phyloP scores from a whole-genome alignment of 345 rosid species.

The Populus deltoides region DNA sequence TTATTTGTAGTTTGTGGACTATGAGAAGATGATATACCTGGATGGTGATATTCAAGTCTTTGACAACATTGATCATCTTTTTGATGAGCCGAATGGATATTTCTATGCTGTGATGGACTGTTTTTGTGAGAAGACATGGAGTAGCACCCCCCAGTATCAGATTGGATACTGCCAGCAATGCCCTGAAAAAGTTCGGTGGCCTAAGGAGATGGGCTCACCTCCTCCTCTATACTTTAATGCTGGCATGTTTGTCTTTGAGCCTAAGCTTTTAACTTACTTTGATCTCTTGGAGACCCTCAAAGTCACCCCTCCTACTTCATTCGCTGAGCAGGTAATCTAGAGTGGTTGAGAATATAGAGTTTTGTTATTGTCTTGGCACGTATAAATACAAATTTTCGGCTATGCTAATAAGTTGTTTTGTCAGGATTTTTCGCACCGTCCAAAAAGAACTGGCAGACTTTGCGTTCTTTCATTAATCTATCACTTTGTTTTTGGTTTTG shows the following conservation, averaged over 20 bases:
- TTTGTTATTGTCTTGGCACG: not conserved
- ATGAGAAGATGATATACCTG: slow-evolving; percentile 72
- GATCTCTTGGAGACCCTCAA: slow-evolving; percentile 46
- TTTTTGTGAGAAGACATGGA: slow-evolving; percentile 76
- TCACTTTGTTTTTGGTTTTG: not conserved
- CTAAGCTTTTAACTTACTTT: slow-evolving; percentile 44
- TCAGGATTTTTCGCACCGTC: not conserved
- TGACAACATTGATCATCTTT: slow-evolving; percentile 67
- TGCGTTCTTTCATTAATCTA: not conserved
- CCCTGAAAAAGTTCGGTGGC: slow-evolving; percentile 63
- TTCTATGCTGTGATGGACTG: slow-evolving; percentile 82
- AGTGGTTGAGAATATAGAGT: not conserved
- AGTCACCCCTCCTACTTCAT: slow-evolving; percentile 58
- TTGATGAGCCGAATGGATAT: slow-evolving; percentile 55
- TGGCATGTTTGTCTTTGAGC: slow-evolving; percentile 76
- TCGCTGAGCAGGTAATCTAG: slow-evolving; percentile 66
- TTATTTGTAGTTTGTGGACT: slow-evolving; percentile 53
- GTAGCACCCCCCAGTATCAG: slow-evolving; percentile 50
- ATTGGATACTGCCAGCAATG: slow-evolving; percentile 81
- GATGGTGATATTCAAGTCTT: slow-evolving; percentile 86
- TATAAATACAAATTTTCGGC: not conserved
- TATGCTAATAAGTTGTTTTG: too few species aligned
- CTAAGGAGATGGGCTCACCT: slow-evolving; percentile 54
- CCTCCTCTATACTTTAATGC: slow-evolving; percentile 80
- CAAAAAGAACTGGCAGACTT: not conserved